Percentiles rank a stretch among this genome's conserved stretches.
phyloP scores from a whole-genome alignment of 257 asterid species.

The Solanum ossicruentum region DNA sequence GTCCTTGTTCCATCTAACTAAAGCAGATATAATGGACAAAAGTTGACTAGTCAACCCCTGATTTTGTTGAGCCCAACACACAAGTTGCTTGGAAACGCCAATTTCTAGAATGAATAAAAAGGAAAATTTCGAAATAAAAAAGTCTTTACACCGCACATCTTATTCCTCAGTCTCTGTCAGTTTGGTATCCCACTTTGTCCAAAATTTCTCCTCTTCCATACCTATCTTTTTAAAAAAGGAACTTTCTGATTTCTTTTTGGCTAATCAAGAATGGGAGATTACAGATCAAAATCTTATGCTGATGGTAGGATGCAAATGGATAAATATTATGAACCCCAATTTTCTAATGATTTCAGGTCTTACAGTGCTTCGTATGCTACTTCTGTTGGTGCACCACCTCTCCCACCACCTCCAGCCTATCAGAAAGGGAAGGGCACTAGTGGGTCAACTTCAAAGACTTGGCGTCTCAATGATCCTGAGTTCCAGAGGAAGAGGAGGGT shows the following conservation, averaged over 20 bases:
- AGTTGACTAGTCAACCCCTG: background rate
- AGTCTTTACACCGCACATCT: background rate
- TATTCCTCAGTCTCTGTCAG: background rate
- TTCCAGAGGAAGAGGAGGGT: slow-evolving; percentile 85
- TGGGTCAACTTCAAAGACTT: slow-evolving; percentile 24
- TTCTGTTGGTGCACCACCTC: slow-evolving; percentile 4
- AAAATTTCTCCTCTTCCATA: slow-evolving; percentile 1
- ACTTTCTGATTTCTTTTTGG: background rate
- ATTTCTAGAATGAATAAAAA: background rate
- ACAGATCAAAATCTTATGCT: slow-evolving; percentile 23
- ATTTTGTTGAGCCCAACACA: background rate
- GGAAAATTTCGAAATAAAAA: background rate
- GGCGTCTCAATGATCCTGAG: slow-evolving; percentile 67
- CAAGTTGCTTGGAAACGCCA: background rate
- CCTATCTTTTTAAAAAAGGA: background rate
- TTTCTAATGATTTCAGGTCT: slow-evolving; percentile 39
- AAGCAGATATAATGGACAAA: background rate
- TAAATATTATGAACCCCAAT: slow-evolving; percentile 9
- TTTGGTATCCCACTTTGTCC: slow-evolving; percentile 16
- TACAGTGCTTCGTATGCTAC: slow-evolving; percentile 31
- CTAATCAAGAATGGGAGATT: slow-evolving; percentile 8
- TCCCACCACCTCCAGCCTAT: slow-evolving; percentile 6
- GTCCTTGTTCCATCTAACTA: too few relatives aligned
- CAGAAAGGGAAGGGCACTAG: slow-evolving; percentile 27
- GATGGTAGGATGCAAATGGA: slow-evolving; percentile 19